Evolutionary conservation across 345 rosid genomes (phyloP).

Genomic region (Citrus australasica): DNA sequence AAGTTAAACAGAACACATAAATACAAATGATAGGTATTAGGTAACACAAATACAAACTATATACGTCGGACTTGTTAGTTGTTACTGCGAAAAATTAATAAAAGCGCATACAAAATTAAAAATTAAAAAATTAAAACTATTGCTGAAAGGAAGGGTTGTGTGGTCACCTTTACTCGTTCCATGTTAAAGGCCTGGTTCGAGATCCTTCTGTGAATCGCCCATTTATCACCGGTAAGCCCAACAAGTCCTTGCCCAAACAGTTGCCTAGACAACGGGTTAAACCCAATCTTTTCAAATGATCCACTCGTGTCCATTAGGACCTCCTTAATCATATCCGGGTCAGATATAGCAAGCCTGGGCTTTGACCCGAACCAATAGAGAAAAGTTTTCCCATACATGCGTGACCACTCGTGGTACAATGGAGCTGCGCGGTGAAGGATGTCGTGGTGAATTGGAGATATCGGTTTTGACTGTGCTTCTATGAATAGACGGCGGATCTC

Average conservation of each 20-base stretch:
- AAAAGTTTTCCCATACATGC: slow-evolving; percentile 52
- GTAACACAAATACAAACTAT: too few species aligned
- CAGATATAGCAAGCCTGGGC: slow-evolving; percentile 61
- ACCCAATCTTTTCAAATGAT: slow-evolving; percentile 32
- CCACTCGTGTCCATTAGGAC: slow-evolving; percentile 39
- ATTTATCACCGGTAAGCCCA: slow-evolving; percentile 57
- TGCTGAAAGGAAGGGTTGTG: not conserved
- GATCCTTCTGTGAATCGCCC: slow-evolving; percentile 69
- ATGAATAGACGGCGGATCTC: slow-evolving; percentile 42
- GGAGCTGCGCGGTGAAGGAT: slow-evolving; percentile 48
- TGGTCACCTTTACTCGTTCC: slow-evolving; percentile 68
- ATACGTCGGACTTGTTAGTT: not conserved
- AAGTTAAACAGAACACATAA: too few species aligned
- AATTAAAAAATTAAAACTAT: not conserved
- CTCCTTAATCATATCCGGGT: slow-evolving; percentile 62
- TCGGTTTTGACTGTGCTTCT: slow-evolving; percentile 44
- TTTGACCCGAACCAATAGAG: slow-evolving; percentile 75
- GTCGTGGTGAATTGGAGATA: slow-evolving; percentile 31
- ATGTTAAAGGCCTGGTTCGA: slow-evolving; percentile 56
- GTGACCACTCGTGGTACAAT: slow-evolving; percentile 57
- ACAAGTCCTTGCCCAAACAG: slow-evolving; percentile 72
- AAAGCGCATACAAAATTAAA: too few species aligned
- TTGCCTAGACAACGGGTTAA: slow-evolving; percentile 51
- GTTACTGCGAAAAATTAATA: not conserved
- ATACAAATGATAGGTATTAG: too few species aligned